Evolutionary conservation across 78 protist genomes (phyloP).

Genomic region (Guillardia theta): DNA sequence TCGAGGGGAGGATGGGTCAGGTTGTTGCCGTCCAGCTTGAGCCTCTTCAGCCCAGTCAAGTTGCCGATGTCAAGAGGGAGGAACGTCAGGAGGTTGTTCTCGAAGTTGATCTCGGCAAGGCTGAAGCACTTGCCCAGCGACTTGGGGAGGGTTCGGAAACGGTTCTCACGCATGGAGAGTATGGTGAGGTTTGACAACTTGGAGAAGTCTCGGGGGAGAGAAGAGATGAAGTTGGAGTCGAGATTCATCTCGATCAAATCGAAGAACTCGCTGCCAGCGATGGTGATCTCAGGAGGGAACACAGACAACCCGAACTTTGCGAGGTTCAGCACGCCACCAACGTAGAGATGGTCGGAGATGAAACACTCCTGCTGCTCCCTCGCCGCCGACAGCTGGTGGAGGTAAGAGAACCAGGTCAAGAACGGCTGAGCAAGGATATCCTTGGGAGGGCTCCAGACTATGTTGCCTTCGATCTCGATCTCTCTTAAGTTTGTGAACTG

Average conservation of each 20-base stretch:
- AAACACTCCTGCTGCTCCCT: background rate
- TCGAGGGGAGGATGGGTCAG: conserved; percentile 14
- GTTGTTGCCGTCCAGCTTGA: background rate
- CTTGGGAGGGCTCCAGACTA: conserved; percentile 1
- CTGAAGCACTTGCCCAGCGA: background rate
- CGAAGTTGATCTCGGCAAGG: background rate
- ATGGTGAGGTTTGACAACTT: background rate
- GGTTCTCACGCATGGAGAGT: background rate
- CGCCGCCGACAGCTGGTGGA: background rate
- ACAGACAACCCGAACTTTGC: background rate
- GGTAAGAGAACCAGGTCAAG: background rate
- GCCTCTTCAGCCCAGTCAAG: background rate
- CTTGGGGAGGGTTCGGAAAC: background rate
- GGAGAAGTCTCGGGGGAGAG: background rate
- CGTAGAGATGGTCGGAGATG: background rate
- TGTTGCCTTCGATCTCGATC: background rate
- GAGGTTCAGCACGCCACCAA: background rate
- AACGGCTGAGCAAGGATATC: background rate
- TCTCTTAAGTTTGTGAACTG: background rate
- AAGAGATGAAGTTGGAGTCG: background rate
- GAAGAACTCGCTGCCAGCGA: background rate
- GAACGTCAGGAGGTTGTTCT: background rate
- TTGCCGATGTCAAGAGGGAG: background rate
- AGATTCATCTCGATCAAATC: background rate
- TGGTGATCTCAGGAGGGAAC: background rate